A percentile compares a stretch with the other conserved stretches of the same genome.
Conservation (phyloP, 2,329 filamentous ascomycete genomes). For the Colletotrichum eremochloae region DNA sequence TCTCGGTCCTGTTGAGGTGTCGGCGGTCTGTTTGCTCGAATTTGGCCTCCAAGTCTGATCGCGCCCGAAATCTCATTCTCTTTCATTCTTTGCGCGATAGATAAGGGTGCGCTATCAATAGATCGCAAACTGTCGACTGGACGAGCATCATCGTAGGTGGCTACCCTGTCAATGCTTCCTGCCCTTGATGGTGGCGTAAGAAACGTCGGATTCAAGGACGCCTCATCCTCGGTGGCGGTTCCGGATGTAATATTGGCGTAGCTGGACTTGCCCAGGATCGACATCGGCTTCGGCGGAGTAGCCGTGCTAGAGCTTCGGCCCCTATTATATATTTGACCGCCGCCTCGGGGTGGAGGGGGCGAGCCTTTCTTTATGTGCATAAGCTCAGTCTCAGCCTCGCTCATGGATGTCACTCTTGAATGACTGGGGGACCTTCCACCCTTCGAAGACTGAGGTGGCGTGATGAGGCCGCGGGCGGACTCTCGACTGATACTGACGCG, state of each 20-base stretch:
- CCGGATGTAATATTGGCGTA: conserved; percentile 49
- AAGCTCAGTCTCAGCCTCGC: conserved; percentile 59
- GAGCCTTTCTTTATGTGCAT: conserved; percentile 57
- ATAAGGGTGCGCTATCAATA: conserved; percentile 8
- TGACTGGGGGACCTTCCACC: conserved; percentile 46
- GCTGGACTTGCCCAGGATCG: conserved; percentile 50
- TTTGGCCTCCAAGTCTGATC: background rate
- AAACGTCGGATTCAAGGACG: conserved; percentile 44
- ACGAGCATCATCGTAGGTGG: conserved; percentile 46
- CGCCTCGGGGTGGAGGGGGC: conserved; percentile 49
- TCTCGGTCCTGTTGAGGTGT: background rate
- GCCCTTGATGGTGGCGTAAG: conserved; percentile 36
- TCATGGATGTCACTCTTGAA: conserved; percentile 50
- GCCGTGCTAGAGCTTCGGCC: conserved; percentile 44
- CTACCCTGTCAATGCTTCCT: conserved; percentile 31
- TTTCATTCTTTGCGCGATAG: background rate
- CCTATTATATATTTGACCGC: conserved; percentile 47
- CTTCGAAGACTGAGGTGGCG: conserved; percentile 42
- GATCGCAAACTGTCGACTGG: conserved; percentile 44
- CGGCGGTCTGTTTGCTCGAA: background rate
- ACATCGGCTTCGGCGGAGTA: conserved; percentile 47
- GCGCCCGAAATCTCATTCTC: background rate
- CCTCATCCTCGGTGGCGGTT: conserved; percentile 40
- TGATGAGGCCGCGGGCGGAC: conserved; percentile 53
- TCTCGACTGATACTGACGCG: conserved; percentile 58